Evolutionary conservation across 2,329 filamentous ascomycete genomes (phyloP), one percentile per base, ranked within the genome.

Genomic region (Dryadomyces quercus-mongolicae): DNA sequence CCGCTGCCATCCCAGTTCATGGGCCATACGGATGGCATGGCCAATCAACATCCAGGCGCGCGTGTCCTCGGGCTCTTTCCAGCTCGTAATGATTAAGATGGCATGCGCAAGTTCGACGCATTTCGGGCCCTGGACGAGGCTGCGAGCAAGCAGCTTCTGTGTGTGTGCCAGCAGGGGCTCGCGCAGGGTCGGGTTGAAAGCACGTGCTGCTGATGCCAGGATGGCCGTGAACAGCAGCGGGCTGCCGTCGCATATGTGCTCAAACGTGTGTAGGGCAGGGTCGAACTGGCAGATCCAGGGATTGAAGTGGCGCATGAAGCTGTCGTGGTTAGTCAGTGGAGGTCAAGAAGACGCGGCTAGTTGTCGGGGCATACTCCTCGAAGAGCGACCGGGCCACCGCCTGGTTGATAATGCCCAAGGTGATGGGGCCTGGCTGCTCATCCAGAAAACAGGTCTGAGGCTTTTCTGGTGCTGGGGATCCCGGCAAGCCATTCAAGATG

Each of bases 61-160:
- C 12, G 65, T 68, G 55, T 72, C 70, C 8, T 68, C 65, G 2
- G 68, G 67, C 44, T 71, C 67, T 58, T 72, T 72, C 68, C 69
- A 72, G 56, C 70, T 70, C 2, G 69, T 71, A 6, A 68, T 54
- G 9, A 69, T 58, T n/a, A 69, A 59, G 9, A 71, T 66, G 0
- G 65, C 69, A 55, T 72, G 70, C 1, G 68, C 66, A 7, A 65
- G 65, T 51, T 72, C 70, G 2, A 63, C 60, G 0, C 69, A 72
- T 48, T 71, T 71, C 1, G 55, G 58, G 16, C 68, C 69, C 2
- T 59, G 58, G 2, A 62, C 58, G 44, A 72, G 67, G 12, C 58
- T 60, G 9, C 65, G 57, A 7, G 60, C 56, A 9, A 68, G 60
- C 3, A 68, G 55, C 21, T 21, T 36, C 40, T 54, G 38, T 21